Percentiles rank a stretch among this genome's conserved stretches.
phyloP scores from a whole-genome alignment of 495 filamentous ascomycete species.

The Hypoxylon crocopeplum region DNA sequence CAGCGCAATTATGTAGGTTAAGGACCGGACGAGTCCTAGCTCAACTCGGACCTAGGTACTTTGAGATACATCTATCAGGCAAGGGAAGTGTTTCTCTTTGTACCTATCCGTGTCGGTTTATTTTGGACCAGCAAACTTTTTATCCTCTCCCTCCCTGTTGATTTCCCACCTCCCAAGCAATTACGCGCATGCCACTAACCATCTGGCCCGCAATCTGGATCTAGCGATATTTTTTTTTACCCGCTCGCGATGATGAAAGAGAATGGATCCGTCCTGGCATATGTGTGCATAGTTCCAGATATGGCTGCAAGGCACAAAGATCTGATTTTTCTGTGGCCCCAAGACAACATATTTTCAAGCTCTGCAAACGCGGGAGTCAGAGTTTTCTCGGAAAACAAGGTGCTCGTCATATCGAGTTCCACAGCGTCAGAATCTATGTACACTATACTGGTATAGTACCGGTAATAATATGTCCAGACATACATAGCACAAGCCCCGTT shows the following conservation, averaged over 20 bases:
- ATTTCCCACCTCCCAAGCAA: slow-evolving; percentile 19
- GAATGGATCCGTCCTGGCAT: too few relatives aligned
- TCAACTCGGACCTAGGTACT: not conserved
- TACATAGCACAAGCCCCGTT: not conserved
- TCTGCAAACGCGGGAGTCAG: slow-evolving; percentile 8
- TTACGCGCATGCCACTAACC: slow-evolving; percentile 34
- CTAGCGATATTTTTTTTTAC: slow-evolving; percentile 6
- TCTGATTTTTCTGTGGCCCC: slow-evolving; percentile 1
- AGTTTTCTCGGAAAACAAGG: slow-evolving; percentile 11
- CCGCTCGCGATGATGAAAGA: not conserved
- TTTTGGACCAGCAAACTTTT: slow-evolving; percentile 36
- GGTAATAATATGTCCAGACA: too few relatives aligned
- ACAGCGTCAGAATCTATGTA: slow-evolving; percentile 2
- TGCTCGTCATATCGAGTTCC: slow-evolving; percentile 3
- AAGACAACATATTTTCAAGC: not conserved
- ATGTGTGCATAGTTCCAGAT: too few relatives aligned
- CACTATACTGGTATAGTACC: too few relatives aligned
- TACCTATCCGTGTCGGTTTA: slow-evolving; percentile 8
- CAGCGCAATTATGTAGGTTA: not conserved
- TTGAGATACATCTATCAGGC: slow-evolving; percentile 5
- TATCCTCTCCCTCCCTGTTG: slow-evolving; percentile 1
- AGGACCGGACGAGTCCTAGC: slow-evolving; percentile 1
- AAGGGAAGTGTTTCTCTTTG: slow-evolving; percentile 6
- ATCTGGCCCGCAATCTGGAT: slow-evolving; percentile 15
- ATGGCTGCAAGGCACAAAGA: slow-evolving; percentile 33